phyloP scores from a whole-genome alignment of 2,329 filamentous ascomycete genomes.

The Diplodia intermedia region DNA sequence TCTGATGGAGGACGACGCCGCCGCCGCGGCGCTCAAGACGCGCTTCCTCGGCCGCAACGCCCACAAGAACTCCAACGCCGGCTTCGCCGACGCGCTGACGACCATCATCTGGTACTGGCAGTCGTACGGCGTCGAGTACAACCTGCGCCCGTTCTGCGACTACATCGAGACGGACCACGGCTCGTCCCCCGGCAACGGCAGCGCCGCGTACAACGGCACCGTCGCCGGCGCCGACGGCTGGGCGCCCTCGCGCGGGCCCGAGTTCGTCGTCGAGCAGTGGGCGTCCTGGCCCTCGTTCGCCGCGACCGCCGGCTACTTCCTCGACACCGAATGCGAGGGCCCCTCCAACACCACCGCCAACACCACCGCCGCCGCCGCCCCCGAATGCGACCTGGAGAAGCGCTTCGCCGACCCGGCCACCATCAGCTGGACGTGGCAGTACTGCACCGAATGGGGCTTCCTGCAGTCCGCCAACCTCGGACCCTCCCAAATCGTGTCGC shows the following conservation, averaged over 20 bases:
- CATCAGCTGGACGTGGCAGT: conserved; percentile 60
- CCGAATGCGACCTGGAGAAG: conserved; percentile 21
- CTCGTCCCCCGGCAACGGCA: conserved; percentile 40
- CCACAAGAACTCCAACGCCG: conserved; percentile 55
- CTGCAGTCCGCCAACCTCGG: conserved; percentile 59
- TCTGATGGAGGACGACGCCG: conserved; percentile 44
- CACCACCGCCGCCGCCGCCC: not conserved
- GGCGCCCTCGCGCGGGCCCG: conserved; percentile 50
- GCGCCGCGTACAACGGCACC: conserved; percentile 20
- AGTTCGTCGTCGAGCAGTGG: conserved; percentile 53
- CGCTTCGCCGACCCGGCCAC: conserved; percentile 14
- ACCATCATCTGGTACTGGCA: conserved; percentile 55
- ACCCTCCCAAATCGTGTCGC: conserved; percentile 55
- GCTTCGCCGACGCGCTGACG: conserved; percentile 55
- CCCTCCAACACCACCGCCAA: conserved; percentile 31
- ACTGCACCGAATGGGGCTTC: conserved; percentile 61
- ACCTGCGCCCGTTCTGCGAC: conserved; percentile 55
- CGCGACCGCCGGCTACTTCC: not conserved
- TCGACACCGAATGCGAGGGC: conserved; percentile 19
- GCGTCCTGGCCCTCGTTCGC: conserved; percentile 43
- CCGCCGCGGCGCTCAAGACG: conserved; percentile 50
- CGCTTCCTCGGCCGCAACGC: conserved; percentile 57
- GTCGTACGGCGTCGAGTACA: conserved; percentile 51
- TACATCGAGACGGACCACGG: conserved; percentile 53
- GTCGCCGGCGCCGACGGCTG: conserved; percentile 51